These are phyloP conservation scores for Boletellus dicymbophilus DNA, from an alignment of 1,284 basidiomycete species.

Conservation along the genomic window DNA sequence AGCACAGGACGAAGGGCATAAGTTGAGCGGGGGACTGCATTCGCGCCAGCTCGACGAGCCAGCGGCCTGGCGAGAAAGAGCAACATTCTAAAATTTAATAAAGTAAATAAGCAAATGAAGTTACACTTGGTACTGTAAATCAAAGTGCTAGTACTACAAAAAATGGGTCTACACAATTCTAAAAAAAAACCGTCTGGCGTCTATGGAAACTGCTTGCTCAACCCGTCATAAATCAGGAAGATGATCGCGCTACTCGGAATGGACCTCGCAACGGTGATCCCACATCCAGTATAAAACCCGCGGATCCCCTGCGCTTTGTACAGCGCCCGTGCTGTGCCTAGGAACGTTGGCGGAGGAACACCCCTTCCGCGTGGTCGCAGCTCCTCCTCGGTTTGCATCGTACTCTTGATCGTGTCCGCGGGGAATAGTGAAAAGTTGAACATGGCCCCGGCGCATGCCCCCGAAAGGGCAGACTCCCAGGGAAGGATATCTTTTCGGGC, in stretches of 20 bases:
- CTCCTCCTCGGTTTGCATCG: constrained; percentile 95
- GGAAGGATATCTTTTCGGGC: constrained; percentile 52
- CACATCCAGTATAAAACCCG: constrained; percentile 95
- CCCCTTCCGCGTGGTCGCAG: constrained; percentile 56
- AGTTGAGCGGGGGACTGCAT: neutral
- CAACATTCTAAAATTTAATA: too few relatives aligned
- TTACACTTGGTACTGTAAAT: too few relatives aligned
- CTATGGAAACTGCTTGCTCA: constrained; percentile 58
- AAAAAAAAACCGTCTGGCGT: too few relatives aligned
- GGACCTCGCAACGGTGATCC: constrained; percentile 86
- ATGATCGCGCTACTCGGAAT: constrained; percentile 92
- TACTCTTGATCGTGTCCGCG: constrained; percentile 93
- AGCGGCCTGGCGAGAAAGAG: constrained; percentile 13
- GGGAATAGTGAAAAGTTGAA: constrained; percentile 91
- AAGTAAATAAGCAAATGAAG: too few relatives aligned
- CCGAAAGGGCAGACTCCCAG: constrained; percentile 84
- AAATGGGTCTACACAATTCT: too few relatives aligned
- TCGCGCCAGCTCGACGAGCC: constrained; percentile 6
- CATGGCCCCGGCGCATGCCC: constrained; percentile 84
- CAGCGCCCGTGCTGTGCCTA: constrained; percentile 73
- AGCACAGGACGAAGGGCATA: neutral
- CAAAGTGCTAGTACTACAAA: too few relatives aligned
- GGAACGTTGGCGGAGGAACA: constrained; percentile 55
- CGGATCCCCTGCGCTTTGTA: constrained; percentile 76
- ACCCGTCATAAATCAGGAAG: constrained; percentile 86